phyloP scores from a whole-genome alignment of 176 grass and related monocot species.

The Rhynchospora pubera region DNA sequence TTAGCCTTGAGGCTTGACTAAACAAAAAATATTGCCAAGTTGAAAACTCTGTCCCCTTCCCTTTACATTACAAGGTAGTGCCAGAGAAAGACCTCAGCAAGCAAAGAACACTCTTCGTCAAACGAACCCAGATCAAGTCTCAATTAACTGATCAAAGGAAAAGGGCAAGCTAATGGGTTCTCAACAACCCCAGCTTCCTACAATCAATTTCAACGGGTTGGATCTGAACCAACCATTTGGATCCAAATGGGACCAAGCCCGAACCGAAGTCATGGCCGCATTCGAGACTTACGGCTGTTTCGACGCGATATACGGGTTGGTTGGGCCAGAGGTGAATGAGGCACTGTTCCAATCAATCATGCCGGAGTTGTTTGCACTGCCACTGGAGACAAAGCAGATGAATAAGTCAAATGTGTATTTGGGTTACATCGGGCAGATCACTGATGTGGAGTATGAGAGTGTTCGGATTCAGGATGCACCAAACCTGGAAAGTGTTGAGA shows the following conservation, averaged over 20 bases:
- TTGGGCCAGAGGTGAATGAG: slow-evolving; percentile 19
- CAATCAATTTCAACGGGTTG: slow-evolving; percentile 11
- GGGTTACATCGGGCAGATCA: slow-evolving; percentile 35
- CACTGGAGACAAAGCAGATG: slow-evolving; percentile 28
- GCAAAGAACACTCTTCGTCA: not conserved
- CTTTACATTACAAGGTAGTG: not conserved
- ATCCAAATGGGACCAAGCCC: slow-evolving; percentile 30
- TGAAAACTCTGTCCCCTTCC: not conserved
- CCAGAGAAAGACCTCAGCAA: not conserved
- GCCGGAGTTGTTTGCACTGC: slow-evolving; percentile 45
- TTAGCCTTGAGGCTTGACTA: too few relatives aligned
- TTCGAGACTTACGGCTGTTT: slow-evolving; percentile 39
- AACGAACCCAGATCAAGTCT: not conserved
- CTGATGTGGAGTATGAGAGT: slow-evolving; percentile 40
- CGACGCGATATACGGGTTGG: slow-evolving; percentile 25
- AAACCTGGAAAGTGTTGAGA: slow-evolving; percentile 17
- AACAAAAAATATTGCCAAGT: too few relatives aligned
- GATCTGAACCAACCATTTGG: slow-evolving; percentile 9
- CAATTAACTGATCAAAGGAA: slow-evolving; percentile 1
- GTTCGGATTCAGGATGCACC: slow-evolving; percentile 6
- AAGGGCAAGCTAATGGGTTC: not conserved
- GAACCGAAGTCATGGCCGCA: slow-evolving; percentile 28
- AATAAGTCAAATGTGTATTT: not conserved
- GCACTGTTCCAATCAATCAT: slow-evolving; percentile 24
- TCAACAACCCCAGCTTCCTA: slow-evolving; percentile 5